These are phyloP conservation scores for Phaeomoniella chlamydospora DNA, from an alignment of 2,329 filamentous ascomycete species.

Conservation along the genomic window DNA sequence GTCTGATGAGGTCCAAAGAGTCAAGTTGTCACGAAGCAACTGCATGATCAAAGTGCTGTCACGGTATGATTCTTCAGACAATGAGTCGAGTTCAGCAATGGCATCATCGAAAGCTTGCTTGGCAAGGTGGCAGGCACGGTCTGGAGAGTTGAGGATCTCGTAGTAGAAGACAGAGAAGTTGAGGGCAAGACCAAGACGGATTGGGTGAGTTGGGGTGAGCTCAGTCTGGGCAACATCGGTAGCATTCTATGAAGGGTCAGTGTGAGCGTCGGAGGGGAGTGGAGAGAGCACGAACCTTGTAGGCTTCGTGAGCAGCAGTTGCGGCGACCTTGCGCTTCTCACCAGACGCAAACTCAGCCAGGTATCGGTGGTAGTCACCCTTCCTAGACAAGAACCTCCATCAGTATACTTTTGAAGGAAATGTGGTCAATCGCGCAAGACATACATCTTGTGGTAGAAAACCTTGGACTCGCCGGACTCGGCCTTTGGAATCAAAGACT, in stretches of 20 bases:
- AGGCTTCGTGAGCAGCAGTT: conserved; percentile 80
- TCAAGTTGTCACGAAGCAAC: conserved; percentile 93
- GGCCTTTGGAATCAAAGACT: conserved; percentile 88
- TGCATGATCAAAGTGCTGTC: conserved; percentile 99
- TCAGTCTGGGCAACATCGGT: conserved; percentile 98
- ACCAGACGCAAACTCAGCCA: conserved; percentile 82
- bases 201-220: conserved; percentile 92
- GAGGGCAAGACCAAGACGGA: conserved; percentile 89
- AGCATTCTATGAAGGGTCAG: conserved; percentile 51
- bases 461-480: conserved; percentile 97
- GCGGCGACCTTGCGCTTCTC: conserved; percentile 86
- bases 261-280: neutral
- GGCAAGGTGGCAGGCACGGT: conserved; percentile 93
- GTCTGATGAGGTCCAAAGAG: conserved; percentile 93
- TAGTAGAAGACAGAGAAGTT: conserved; percentile 99
- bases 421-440: conserved; percentile 11
- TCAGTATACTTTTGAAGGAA: neutral
- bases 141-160: conserved; percentile 96
- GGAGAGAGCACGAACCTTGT: conserved; percentile 57
- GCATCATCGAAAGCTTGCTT: conserved; percentile 99
- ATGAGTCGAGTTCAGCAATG: conserved; percentile 94
- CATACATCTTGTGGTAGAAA: conserved; percentile 99
- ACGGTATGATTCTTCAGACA: conserved; percentile 96
- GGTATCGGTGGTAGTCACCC: conserved; percentile 92
- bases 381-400: conserved; percentile 46